phyloP scores from a whole-genome alignment of 208 protist species.

The Willaertia magna region DNA sequence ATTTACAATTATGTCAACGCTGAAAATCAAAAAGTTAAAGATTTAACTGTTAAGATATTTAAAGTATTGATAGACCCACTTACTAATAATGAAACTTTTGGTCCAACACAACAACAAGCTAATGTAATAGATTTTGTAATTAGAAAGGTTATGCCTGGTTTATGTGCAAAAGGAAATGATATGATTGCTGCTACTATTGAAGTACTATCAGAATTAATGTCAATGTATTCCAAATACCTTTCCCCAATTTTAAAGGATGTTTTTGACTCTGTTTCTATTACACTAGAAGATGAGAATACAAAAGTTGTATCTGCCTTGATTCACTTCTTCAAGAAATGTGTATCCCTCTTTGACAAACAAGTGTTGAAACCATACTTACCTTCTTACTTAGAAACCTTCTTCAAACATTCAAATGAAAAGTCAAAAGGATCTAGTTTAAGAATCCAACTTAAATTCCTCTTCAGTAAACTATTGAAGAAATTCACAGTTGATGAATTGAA shows the following conservation, averaged over 20 bases:
- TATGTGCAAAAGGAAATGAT: background rate
- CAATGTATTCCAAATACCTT: background rate
- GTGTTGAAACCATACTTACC: background rate
- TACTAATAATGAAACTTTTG: background rate
- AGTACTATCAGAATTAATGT: background rate
- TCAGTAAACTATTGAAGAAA: background rate
- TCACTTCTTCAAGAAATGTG: background rate
- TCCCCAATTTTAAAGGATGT: background rate
- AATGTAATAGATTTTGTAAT: background rate
- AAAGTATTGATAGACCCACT: background rate
- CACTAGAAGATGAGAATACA: background rate
- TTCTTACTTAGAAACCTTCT: background rate
- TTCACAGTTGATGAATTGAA: background rate
- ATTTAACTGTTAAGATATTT: background rate
- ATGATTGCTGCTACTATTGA: constrained; percentile 1
- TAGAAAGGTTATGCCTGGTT: background rate
- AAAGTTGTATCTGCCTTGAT: background rate
- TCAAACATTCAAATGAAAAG: background rate
- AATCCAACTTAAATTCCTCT: background rate
- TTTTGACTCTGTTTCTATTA: background rate
- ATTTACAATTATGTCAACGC: background rate
- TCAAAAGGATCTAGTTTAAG: background rate
- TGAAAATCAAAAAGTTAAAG: background rate
- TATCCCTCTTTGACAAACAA: background rate
- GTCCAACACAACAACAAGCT: background rate